phyloP scores from a whole-genome alignment of 352 stramenopile species.

The Pythium phragmiticola region DNA sequence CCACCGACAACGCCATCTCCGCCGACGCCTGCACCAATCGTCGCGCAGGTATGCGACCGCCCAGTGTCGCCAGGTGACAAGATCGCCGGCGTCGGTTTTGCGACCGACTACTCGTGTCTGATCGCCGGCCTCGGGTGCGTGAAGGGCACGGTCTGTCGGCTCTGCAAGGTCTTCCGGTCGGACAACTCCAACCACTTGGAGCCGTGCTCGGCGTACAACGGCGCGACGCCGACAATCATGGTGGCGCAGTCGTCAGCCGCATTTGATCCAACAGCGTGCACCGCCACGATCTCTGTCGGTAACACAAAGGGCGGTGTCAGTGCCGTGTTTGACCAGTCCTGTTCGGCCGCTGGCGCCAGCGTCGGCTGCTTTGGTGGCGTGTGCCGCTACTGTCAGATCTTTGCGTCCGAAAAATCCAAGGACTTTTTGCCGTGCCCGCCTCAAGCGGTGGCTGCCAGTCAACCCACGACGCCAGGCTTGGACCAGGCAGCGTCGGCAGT shows the following conservation, averaged over 20 bases:
- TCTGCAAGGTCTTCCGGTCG: constrained; percentile 19
- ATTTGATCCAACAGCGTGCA: neutral
- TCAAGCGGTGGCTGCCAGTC: neutral
- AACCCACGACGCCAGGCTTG: neutral
- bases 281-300: neutral
- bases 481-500: neutral
- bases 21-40: neutral
- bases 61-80: constrained; percentile 1
- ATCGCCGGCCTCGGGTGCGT: constrained; percentile 3
- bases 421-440: neutral
- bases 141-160: constrained; percentile 20
- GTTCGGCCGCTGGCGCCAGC: neutral
- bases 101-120: constrained; percentile 10
- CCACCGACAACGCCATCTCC: neutral
- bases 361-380: constrained; percentile 6
- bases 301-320: neutral
- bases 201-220: neutral
- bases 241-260: neutral
- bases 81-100: neutral
- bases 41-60: constrained; percentile 3
- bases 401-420: constrained; percentile 4
- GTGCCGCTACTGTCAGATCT: constrained; percentile 9
- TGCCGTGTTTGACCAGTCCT: neutral
- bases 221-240: neutral
- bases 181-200: constrained; percentile 4